phyloP scores from a whole-genome alignment of 139 green algal genomes.

The Volvox africanus region DNA sequence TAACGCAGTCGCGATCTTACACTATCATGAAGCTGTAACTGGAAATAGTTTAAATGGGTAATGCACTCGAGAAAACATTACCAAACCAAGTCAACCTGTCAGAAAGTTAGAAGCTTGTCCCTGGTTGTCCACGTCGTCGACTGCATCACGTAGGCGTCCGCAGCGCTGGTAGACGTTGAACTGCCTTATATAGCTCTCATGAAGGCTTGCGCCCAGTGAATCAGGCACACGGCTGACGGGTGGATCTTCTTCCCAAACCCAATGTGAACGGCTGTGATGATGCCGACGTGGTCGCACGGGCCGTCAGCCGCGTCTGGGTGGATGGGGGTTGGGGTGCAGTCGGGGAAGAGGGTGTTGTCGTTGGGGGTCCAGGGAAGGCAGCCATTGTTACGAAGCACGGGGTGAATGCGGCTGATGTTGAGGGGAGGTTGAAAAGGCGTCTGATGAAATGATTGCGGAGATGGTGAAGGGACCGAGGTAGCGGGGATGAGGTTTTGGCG shows the following conservation, averaged over 20 bases:
- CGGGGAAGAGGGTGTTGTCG: constrained; percentile 8
- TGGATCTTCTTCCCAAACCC: background rate
- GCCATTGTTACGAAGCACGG: constrained; percentile 37
- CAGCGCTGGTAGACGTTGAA: background rate
- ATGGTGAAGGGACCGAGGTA: constrained; percentile 48
- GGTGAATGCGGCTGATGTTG: constrained; percentile 23
- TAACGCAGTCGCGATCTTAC: too few species aligned
- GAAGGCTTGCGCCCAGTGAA: background rate
- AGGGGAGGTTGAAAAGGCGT: constrained; percentile 28
- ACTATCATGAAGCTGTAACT: too few species aligned
- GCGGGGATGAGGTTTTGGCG: constrained; percentile 18
- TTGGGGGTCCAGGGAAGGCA: constrained; percentile 35
- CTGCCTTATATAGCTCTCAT: background rate
- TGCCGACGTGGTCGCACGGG: background rate
- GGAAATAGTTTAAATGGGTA: background rate
- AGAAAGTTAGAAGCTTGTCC: background rate
- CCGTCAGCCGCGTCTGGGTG: background rate
- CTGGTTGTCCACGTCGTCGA: too few species aligned
- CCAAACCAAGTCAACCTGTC: background rate
- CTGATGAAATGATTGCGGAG: constrained; percentile 23
- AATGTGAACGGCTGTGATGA: background rate
- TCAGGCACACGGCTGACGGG: background rate
- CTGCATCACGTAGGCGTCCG: too few species aligned
- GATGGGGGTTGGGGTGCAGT: background rate
- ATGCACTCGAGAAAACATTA: background rate